Base-by-base conservation (phyloP, 257 asterid genomes). In the Petunia secreta region DNA sequence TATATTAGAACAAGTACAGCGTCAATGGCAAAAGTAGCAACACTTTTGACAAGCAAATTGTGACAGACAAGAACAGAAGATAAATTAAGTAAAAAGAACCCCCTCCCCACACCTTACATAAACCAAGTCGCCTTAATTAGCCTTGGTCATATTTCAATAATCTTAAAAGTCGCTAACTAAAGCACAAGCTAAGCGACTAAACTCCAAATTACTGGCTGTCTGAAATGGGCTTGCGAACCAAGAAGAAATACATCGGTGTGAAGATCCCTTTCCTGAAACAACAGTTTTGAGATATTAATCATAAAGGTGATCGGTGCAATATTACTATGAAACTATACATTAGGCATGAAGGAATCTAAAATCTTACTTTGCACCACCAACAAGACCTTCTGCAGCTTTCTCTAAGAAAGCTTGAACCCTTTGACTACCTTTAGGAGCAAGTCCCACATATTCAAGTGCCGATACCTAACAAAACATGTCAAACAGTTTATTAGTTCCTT, bases 371-470 rank as follows among this genome's bases (percentile, higher is more conserved):
- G 88, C 99, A 38, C 98, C 99, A 37, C 86, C 94, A 52, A 96
- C 94, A 77, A 96, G 98, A 77, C 99, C 99, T 84, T 96, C 98
- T 52, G 98, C 98, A 64, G 98, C 99, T 87, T 96, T 94, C 89
- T 96, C 99, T 81, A 96, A 86, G 97, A 96, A 94, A 87, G 91
- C 92, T 83, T 93, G 98, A 85, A 95, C 99, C 84, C 99, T 87
- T 87, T 90, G 96, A 74, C 99, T 95, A 84, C 99, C 99, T 83
- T 86, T 86, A 0, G 99, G 99, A 34, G 99, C 99, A 77, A 95
- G 68, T 55, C 98, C 97, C 1, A 90, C 65, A 38, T 87, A 90
- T 86, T 95, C 99, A 3, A 95, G 89, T 63, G 86, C 94, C 77
- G 75, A 89, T 80, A 95, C 99, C 99, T 95, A 79, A 84, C 36